Percentiles rank a stretch among this genome's conserved stretches.
Evolutionary conservation across 2,329 filamentous ascomycete genomes (phyloP).

Genomic region (Colletotrichum sp.): DNA sequence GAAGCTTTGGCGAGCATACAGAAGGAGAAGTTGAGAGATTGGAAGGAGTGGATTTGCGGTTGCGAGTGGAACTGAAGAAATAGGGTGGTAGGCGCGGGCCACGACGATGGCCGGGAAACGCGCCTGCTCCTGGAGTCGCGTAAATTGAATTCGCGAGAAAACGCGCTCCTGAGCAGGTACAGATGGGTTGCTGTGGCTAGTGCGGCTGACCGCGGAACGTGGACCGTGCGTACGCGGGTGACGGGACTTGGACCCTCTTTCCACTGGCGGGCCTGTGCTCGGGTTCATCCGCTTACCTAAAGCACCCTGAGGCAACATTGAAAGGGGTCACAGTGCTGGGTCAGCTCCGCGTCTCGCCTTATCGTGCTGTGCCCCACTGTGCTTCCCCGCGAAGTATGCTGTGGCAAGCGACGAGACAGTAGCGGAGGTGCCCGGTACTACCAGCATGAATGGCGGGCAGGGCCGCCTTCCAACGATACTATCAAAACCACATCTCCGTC

Average conservation of each 20-base stretch:
- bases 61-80: constrained; percentile 18
- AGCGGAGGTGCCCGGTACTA: constrained; percentile 16
- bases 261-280: not conserved
- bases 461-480: not conserved
- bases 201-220: not conserved
- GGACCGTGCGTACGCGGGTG: not conserved
- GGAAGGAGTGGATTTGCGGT: not conserved
- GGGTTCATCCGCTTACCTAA: not conserved
- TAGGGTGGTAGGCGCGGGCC: constrained; percentile 14
- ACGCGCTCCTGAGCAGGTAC: not conserved
- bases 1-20: not conserved
- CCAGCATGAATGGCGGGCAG: constrained; percentile 1
- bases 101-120: constrained; percentile 19
- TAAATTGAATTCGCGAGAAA: not conserved
- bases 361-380: not conserved
- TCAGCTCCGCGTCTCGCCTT: not conserved
- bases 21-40: not conserved
- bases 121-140: not conserved
- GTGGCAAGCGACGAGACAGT: constrained; percentile 5
- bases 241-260: not conserved
- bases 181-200: not conserved
- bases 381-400: not conserved
- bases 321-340: not conserved
- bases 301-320: not conserved
- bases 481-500: not conserved